Evolutionary conservation across 1,284 basidiomycete genomes (phyloP), one percentile per base, ranked within the genome.

Genomic region (Rhizoctonia solani): DNA sequence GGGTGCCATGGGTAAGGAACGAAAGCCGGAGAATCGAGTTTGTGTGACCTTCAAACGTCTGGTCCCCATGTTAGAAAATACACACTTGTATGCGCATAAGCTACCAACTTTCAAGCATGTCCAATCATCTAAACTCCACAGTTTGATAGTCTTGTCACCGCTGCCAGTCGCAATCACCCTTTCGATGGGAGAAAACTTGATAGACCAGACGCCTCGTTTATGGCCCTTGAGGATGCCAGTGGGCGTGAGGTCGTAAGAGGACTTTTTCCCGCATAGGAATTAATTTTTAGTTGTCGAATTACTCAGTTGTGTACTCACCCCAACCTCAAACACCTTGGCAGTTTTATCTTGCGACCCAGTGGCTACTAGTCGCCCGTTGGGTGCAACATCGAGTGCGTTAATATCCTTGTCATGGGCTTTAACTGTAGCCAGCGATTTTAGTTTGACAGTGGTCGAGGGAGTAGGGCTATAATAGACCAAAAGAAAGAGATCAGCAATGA

Each of bases 401-500:
- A 99, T 98, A 78, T 99, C 97, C 79, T 98, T 99, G 67, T 99
- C 97, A 77, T 99, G 96, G 13, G 95, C 93, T 74, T 91, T 91
- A 63, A 91, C 86, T 2, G 97, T 99, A n/a, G 86, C 83, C 25
- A 99, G 80, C 69, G 92, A 94, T 72, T 85, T 87, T 72, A 89
- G 88, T 71, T 85, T 86, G 16, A 81, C 69, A 6, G 79, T 75
- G 9, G 70, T 69, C 21, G 69, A 61, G 61, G 32, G 77, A 68
- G 30, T 27, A 21, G 65, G 1, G 69, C 61, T 53, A 82, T 77
- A 3, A 91, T n/a, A n/a, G n/a, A n/a, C n/a, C 74, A 68, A 29
- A 56, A 19, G 41, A 50, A 32, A 21, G 16, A 19, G 1, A 16
- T 39, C 8, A 34, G 52, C 16, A 13, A 11, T 23, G 23, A 39